phyloP scores from a whole-genome alignment of 139 green algal genomes.

The Chlamydomonas eustigma region DNA sequence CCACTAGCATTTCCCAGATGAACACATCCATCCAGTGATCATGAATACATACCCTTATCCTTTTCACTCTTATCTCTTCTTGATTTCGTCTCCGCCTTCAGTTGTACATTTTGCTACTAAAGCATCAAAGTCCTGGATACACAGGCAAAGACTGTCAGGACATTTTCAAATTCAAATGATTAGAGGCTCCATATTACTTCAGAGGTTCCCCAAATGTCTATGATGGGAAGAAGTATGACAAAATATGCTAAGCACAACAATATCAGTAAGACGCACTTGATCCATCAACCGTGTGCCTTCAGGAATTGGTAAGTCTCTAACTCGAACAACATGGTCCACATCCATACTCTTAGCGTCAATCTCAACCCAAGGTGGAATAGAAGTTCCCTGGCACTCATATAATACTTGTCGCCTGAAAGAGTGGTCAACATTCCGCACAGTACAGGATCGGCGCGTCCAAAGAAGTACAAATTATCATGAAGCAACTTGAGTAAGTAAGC shows the following conservation, averaged over 20 bases:
- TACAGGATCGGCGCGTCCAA: no score
- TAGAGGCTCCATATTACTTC: no score
- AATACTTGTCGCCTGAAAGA: conserved; percentile 8
- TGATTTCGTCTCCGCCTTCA: conserved; percentile 5
- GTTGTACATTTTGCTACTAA: conserved; percentile 7
- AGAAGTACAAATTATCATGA: no score
- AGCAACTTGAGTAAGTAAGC: no score
- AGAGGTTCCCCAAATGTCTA: background rate
- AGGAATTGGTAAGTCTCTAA: conserved; percentile 5
- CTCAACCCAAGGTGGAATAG: conserved; percentile 7
- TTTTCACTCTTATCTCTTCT: background rate
- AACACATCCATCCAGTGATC: no score
- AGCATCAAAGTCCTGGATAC: conserved; percentile 10
- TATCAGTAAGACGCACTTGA: background rate
- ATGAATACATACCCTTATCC: no score
- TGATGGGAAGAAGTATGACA: background rate
- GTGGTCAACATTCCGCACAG: no score
- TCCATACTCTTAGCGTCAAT: conserved; percentile 10
- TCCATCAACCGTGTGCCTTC: background rate
- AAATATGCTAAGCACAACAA: background rate
- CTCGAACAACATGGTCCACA: background rate
- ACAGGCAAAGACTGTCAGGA: background rate
- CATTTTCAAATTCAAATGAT: background rate
- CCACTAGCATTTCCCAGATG: no score
- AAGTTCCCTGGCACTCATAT: background rate